Evolutionary conservation across 441 rosid species (phyloP), one percentile per base, ranked within the genome.

Genomic region (Croton setiger): DNA sequence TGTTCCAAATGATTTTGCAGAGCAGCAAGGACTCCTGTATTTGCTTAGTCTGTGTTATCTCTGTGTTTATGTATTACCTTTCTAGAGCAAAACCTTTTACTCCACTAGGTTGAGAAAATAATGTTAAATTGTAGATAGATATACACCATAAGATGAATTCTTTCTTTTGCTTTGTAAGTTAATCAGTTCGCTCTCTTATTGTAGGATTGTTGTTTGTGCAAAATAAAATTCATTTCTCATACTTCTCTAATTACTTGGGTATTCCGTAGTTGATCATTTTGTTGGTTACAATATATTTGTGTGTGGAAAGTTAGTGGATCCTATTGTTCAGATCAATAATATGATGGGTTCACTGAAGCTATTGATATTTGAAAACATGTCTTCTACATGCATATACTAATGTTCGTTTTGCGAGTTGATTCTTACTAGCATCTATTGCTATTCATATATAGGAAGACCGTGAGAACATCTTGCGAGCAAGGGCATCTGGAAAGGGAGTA

Each of bases 401-500:
- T 66, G 18, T 20, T n/a, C 65, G 1, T 63, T 35, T 52, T 58
- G 43, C 41, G 65, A 72, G 70, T 70, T 60, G 58, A 69, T 68
- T 69, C 33, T 65, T 58, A 27, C 52, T 75, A 18, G 58, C 76
- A 63, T 45, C 64, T 37, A 52, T 49, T 57, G 48, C 48, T 65
- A 54, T 60, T 60, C 39, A 68, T 72, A 23, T 80, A 58, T 71
- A 95, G 99, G 97, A 95, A 80, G 99, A 95, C 76, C 92, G 88
- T 17, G 98, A 89, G 76, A 95, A 92, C 80, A 92, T 95, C 55
- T 83, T 92, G 73, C 87, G 96, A 57, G 99, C 99, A 72, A 89
- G 98, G 75, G 90, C 93, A 69, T 82, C 98, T 41, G 96, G 99
- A 67, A 95, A 92, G 82, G 99, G 98, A 74, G 99, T 90, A 44